phyloP scores from a whole-genome alignment of 495 filamentous ascomycete genomes.

The Penicillium chermesinum region DNA sequence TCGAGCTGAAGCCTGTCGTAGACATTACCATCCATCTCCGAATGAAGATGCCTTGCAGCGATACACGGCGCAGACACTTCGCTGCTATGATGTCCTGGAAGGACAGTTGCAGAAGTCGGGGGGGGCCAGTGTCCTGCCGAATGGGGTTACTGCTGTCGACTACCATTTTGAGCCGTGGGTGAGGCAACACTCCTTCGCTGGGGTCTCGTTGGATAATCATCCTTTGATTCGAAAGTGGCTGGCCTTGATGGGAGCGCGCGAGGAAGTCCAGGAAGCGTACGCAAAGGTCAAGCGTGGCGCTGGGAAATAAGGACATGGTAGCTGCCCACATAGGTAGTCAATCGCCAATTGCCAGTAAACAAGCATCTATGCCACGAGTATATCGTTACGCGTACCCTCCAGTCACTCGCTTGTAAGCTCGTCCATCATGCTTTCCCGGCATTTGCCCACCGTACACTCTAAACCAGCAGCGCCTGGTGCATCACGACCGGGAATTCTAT shows the following conservation, averaged over 20 bases:
- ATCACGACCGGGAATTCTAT: slow-evolving; percentile 40
- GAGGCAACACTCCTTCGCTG: slow-evolving; percentile 31
- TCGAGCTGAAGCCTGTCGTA: slow-evolving; percentile 2
- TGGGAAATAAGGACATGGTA: slow-evolving; percentile 1
- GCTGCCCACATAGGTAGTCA: too few relatives aligned
- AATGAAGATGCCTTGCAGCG: slow-evolving; percentile 38
- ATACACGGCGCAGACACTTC: slow-evolving; percentile 33
- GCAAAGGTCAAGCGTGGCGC: slow-evolving; percentile 8
- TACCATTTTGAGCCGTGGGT: slow-evolving; percentile 46
- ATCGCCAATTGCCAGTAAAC: too few relatives aligned
- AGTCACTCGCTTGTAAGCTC: slow-evolving; percentile 9
- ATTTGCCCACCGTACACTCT: slow-evolving; percentile 46
- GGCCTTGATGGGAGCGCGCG: slow-evolving; percentile 17
- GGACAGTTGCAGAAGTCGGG: slow-evolving; percentile 35
- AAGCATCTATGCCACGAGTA: slow-evolving; percentile 5
- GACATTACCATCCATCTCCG: slow-evolving; percentile 24
- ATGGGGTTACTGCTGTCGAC: slow-evolving; percentile 35
- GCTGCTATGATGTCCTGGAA: slow-evolving; percentile 40
- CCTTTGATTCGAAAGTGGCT: slow-evolving; percentile 28
- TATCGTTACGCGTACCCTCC: slow-evolving; percentile 2
- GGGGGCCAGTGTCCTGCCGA: slow-evolving; percentile 33
- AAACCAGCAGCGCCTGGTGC: slow-evolving; percentile 50
- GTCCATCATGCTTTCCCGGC: slow-evolving; percentile 20
- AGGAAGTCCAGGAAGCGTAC: slow-evolving; percentile 29
- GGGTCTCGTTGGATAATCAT: slow-evolving; percentile 38